Evolutionary conservation across 1,284 basidiomycete species (phyloP), one percentile per base, ranked within the genome.

Genomic region (Sanghuangporus sanghuang): DNA sequence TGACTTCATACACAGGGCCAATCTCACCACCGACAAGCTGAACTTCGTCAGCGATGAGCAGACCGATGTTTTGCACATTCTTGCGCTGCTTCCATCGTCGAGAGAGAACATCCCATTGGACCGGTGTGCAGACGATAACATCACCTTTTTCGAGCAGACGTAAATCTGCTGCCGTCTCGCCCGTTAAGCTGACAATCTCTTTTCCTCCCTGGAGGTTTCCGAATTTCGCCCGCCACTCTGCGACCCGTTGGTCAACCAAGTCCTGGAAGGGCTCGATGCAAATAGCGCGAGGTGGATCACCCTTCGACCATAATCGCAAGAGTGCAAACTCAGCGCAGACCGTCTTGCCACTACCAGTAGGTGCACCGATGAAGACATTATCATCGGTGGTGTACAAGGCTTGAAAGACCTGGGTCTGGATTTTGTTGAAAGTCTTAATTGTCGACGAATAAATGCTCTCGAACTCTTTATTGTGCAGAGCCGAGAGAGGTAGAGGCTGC

Each of bases 361-460:
- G 96, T 0, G 96, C 96, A 27, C 95, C 96, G 63, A 99, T 88
- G 72, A 99, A 94, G 48, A 96, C 90, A 70, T 95, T 97, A 72
- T 98, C 96, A 73, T 98, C 95, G 0, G 94, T 91, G 0, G 93
- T 96, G 75, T 96, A 99, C 0, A 99, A 80, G 0, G 96, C 95
- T 70, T 98, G 96, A 88, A 98, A 99, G 42, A 97, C 95, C 77
- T 99, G 97, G 0, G 95, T 99, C 74, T 99, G 97, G 68, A 98
- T 97, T 78, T 98, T 98, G 85, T 99, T 99, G 83, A 98, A 98
- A 0, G 84, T 85, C 66, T 86, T 80, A 67, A 96, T 89, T 0
- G 83, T 84, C 16, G 82, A 84, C 0, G 87, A 84, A 75, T 97
- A 99, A 50, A 98, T 85, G 4, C 81, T 79, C 73, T 98, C 93